A percentile compares a stretch with the other conserved stretches of the same genome.
Evolutionary conservation across 306 rosid species (phyloP).

Genomic region (Medicago truncatula): DNA sequence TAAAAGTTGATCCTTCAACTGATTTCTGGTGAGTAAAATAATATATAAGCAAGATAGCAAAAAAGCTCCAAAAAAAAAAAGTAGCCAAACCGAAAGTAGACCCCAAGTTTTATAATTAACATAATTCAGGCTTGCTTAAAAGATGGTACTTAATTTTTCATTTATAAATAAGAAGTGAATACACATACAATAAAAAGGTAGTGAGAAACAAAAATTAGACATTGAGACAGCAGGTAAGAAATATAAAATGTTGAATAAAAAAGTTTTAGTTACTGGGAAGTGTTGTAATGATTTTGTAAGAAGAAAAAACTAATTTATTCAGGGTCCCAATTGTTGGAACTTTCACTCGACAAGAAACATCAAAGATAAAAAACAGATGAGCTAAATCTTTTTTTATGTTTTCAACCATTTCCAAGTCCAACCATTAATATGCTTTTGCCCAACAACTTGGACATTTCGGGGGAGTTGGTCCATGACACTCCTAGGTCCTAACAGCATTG

Average conservation of each 20-base stretch:
- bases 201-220: neutral
- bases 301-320: neutral
- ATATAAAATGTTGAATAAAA: neutral
- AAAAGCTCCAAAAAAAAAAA: conserved; percentile 1
- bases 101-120: conserved; percentile 5
- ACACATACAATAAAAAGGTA: neutral
- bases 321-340: conserved; percentile 29
- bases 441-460: neutral
- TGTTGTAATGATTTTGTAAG: conserved; percentile 4
- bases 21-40: conserved; percentile 62
- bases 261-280: conserved; percentile 4
- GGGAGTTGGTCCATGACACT: neutral
- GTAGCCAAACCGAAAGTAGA: conserved; percentile 18
- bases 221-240: neutral
- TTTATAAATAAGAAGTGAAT: conserved; percentile 12
- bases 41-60: conserved; percentile 45
- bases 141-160: neutral
- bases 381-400: neutral
- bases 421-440: neutral
- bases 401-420: conserved; percentile 12
- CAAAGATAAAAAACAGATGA: conserved; percentile 1
- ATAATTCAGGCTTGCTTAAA: conserved; percentile 12
- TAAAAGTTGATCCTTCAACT: conserved; percentile 70
- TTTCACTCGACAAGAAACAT: conserved; percentile 14
- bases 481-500: neutral